Base-by-base conservation (phyloP, 768 basidiomycete species). In the Gyrodon lividus region DNA sequence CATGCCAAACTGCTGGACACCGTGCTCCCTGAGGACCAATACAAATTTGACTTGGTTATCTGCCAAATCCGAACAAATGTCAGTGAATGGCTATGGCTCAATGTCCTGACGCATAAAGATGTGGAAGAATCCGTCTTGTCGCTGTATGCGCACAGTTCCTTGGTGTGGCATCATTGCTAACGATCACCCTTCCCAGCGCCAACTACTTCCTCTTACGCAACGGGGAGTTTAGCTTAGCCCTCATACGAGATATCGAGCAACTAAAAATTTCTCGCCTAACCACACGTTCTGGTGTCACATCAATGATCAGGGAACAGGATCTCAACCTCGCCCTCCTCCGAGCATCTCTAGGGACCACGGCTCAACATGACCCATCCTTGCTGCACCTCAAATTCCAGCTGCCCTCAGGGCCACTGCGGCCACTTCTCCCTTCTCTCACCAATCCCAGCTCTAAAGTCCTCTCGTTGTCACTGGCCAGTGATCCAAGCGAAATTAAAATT, bases 11-110 rank as follows among this genome's bases (percentile, higher is more conserved):
- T 88, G 51, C 67, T 94, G 5, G 83, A 85, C 53, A 73, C 72
- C 8, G 83, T 89, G 4, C 74, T 90, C 7, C 86, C 87, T 0
- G 81, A 89, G 60, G 86, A 92, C 57, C 82, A 81, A 54, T 85
- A 89, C 54, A 78, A 75, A 14, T 91, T 97, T 61, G 90, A 91
- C 64, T 71, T 76, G 28, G 80, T 85, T 52, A 81, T 97, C 31
- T 72, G 80, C 16, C 81, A 86, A 53, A 89, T 94, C 33, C 74
- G 92, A 51, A 86, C 79, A 1, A 84, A 87, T 51, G 81, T 95
- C 45, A 89, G 92, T 63, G 94, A 97, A 74, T 97, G 93, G 92
- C 74, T 97, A 1, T 97, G 93, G 94, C 68, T 83, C 20, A 92
- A 94, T 61, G 86, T 96, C 33, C 74, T 97, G 46, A 95, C 92